Evolutionary conservation across 805 yeast genomes (phyloP).

Genomic region (Candida tibetensis): DNA sequence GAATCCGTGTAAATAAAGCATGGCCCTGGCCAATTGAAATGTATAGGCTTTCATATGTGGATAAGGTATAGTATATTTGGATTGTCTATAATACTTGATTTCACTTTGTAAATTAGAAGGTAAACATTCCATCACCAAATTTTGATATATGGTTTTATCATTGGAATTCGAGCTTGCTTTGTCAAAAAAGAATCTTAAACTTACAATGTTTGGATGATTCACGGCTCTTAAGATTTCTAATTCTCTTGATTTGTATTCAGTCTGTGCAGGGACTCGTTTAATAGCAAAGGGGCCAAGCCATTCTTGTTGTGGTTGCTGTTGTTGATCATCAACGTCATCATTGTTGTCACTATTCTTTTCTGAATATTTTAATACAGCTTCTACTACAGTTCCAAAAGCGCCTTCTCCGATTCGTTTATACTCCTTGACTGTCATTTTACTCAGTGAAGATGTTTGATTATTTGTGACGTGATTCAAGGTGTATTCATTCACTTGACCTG

Average conservation of each 20-base stretch:
- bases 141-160: conserved; percentile 70
- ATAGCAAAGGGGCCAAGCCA: conserved; percentile 85
- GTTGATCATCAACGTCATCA: conserved; percentile 5
- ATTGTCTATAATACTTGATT: conserved; percentile 63
- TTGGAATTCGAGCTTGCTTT: conserved; percentile 49
- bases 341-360: conserved; percentile 15
- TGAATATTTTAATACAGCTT: conserved; percentile 52
- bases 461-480: conserved; percentile 50
- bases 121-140: conserved; percentile 81
- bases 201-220: conserved; percentile 76
- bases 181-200: conserved; percentile 67
- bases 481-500: conserved; percentile 27
- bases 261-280: conserved; percentile 82
- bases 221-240: conserved; percentile 72
- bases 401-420: conserved; percentile 80
- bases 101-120: conserved; percentile 79
- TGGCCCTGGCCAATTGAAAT: conserved; percentile 78
- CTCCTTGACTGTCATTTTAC: conserved; percentile 68
- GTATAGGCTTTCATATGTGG: conserved; percentile 75
- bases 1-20: conserved; percentile 76
- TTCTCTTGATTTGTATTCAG: conserved; percentile 81
- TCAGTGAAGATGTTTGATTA: conserved; percentile 49
- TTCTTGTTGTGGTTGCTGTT: conserved; percentile 11
- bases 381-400: conserved; percentile 82
- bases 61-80: conserved; percentile 61